Percentiles rank a stretch among this genome's conserved stretches.
These are phyloP conservation scores for Arxiozyma bovina DNA, from an alignment of 1,139 yeast species.

Conservation along the genomic window DNA sequence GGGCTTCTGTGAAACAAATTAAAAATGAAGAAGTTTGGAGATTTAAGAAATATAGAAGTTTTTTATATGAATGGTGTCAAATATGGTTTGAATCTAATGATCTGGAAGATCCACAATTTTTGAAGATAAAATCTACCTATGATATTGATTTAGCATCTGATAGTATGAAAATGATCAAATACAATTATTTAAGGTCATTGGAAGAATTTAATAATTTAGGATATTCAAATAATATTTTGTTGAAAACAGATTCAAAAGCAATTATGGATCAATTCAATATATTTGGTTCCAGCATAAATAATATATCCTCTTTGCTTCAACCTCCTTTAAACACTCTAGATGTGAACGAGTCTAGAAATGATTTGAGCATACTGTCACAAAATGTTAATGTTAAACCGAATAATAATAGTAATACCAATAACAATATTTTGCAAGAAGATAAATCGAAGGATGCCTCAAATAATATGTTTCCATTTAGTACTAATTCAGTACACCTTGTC, in stretches of 20 bases:
- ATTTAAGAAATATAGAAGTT: constrained; percentile 19
- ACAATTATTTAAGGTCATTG: constrained; percentile 5
- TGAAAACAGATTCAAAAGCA: constrained; percentile 19
- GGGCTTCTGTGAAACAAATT: neutral
- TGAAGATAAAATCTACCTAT: neutral
- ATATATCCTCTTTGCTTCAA: constrained; percentile 8
- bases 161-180: neutral
- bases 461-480: neutral
- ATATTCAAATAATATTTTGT: constrained; percentile 6
- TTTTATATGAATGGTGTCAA: constrained; percentile 25
- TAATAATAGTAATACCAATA: neutral
- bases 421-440: neutral
- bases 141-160: neutral
- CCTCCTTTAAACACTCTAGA: neutral
- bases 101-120: neutral
- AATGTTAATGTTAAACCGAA: neutral
- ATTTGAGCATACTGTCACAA: neutral
- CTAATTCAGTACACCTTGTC: neutral
- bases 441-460: neutral
- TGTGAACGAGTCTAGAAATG: neutral
- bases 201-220: constrained; percentile 7
- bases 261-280: constrained; percentile 26
- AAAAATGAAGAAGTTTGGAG: constrained; percentile 10
- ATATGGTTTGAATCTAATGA: constrained; percentile 14
- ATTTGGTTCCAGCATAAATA: constrained; percentile 12